Conservation (phyloP, 108 stramenopile species). For the Nitzschia sp. region DNA sequence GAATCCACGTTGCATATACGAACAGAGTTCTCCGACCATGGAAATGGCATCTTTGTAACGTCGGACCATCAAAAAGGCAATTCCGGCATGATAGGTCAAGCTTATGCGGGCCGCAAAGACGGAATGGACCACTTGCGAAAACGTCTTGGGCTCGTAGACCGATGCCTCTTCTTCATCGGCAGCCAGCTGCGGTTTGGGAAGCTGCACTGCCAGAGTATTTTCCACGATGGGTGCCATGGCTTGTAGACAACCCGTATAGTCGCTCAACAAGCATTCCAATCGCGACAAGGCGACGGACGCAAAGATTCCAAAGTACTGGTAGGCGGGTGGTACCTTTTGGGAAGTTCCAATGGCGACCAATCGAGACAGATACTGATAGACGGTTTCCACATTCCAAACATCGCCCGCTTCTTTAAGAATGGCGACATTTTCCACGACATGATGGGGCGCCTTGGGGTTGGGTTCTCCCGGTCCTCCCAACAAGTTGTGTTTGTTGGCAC, state of each 20-base stretch:
- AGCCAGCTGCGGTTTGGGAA: constrained; percentile 29
- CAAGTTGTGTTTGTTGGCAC: constrained; percentile 58
- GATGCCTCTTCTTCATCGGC: neutral
- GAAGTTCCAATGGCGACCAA: constrained; percentile 72
- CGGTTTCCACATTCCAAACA: constrained; percentile 94
- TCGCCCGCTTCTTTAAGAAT: constrained; percentile 62
- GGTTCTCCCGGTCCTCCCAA: constrained; percentile 10
- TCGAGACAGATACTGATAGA: constrained; percentile 88
- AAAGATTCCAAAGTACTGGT: constrained; percentile 92
- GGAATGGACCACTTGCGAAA: constrained; percentile 63
- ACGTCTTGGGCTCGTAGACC: constrained; percentile 44
- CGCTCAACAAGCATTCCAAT: constrained; percentile 95
- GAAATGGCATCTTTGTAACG: constrained; percentile 91
- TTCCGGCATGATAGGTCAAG: constrained; percentile 93
- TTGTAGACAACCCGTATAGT: constrained; percentile 81
- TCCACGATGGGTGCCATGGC: constrained; percentile 74
- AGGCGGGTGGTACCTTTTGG: constrained; percentile 57
- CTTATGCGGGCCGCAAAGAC: constrained; percentile 88
- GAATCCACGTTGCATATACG: constrained; percentile 82
- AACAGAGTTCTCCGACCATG: constrained; percentile 72
- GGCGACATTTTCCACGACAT: constrained; percentile 71
- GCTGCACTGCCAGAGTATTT: constrained; percentile 26
- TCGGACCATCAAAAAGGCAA: constrained; percentile 91
- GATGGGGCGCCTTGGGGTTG: constrained; percentile 45
- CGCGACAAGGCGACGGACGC: constrained; percentile 88